Evolutionary conservation across 352 stramenopile species (phyloP).

Genomic region (Elongisporangium anandrum): DNA sequence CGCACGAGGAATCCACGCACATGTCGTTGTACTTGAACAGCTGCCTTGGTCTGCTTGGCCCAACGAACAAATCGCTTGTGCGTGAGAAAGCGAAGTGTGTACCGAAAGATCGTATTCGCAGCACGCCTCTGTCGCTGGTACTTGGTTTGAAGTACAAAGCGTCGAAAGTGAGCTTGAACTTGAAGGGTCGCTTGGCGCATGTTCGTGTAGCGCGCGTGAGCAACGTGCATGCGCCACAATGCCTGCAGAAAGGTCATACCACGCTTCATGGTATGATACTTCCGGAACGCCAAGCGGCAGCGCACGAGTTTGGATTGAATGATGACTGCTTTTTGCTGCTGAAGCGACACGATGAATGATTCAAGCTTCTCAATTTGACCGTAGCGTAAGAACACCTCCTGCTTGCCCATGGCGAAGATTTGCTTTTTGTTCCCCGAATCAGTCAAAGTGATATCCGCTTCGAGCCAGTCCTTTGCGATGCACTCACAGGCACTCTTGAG

Average conservation of each 20-base stretch:
- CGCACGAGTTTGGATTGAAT: conserved; percentile 54
- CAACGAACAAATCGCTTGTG: conserved; percentile 33
- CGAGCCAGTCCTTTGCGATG: conserved; percentile 51
- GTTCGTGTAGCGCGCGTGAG: conserved; percentile 6
- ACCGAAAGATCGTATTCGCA: conserved; percentile 29
- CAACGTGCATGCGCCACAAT: conserved; percentile 40
- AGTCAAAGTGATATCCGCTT: conserved; percentile 1
- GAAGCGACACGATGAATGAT: conserved; percentile 30
- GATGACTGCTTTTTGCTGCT: conserved; percentile 39
- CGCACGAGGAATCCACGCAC: conserved; percentile 52
- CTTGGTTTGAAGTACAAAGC: conserved; percentile 16
- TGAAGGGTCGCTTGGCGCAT: conserved; percentile 10
- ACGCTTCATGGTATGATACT: conserved; percentile 33
- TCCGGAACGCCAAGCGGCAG: conserved; percentile 22
- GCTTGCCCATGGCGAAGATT: conserved; percentile 58
- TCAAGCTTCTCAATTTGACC: conserved; percentile 74
- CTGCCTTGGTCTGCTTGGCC: conserved; percentile 28
- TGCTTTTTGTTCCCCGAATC: conserved; percentile 18
- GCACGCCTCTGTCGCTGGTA: conserved; percentile 29
- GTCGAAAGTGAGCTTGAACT: conserved; percentile 33
- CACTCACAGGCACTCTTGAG: conserved; percentile 33
- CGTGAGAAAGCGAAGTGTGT: conserved; percentile 32
- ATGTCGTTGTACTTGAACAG: conserved; percentile 34
- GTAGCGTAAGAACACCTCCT: conserved; percentile 78
- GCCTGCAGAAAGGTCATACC: conserved; percentile 42